Conservation (phyloP, 192 early-diverging fungal genomes). For the Rhizophlyctis rosea region DNA sequence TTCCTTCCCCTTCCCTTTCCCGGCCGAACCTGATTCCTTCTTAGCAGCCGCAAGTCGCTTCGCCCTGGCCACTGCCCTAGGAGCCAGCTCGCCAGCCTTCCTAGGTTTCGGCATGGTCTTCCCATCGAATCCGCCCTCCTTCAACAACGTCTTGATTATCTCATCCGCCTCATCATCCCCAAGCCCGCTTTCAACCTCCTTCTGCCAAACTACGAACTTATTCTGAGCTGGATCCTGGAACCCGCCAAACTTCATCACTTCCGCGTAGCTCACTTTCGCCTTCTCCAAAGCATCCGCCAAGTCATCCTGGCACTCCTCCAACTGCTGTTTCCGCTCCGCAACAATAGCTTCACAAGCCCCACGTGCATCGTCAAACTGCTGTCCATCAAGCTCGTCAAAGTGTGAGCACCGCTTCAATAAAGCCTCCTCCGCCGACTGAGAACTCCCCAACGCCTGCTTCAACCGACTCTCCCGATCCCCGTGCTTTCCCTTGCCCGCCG, state of each 20-base stretch:
- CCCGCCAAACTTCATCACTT: conserved; percentile 9
- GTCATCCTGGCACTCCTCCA: conserved; percentile 28
- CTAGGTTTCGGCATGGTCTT: neutral
- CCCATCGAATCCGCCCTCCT: conserved; percentile 10
- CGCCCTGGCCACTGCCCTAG: too few relatives aligned
- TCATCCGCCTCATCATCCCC: conserved; percentile 36
- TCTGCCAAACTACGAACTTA: conserved; percentile 14
- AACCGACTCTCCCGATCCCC: conserved; percentile 38
- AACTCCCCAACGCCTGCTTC: conserved; percentile 30
- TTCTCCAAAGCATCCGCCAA: conserved; percentile 18
- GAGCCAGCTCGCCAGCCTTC: neutral
- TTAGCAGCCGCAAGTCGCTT: neutral
- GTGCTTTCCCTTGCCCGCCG: conserved; percentile 21
- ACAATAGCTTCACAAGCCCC: conserved; percentile 42
- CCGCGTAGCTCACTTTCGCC: conserved; percentile 14
- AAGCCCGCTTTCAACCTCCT: conserved; percentile 15
- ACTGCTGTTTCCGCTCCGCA: conserved; percentile 26
- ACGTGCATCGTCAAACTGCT: conserved; percentile 6
- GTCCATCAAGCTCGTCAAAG: conserved; percentile 33
- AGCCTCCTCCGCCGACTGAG: conserved; percentile 39
- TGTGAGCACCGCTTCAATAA: conserved; percentile 46
- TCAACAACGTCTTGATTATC: conserved; percentile 23
- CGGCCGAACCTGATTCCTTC: conserved; percentile 5
- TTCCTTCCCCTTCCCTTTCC: conserved; percentile 13
- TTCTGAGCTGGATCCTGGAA: conserved; percentile 23